Evolutionary conservation across 2,329 filamentous ascomycete genomes (phyloP).

Genomic region (Hirsutella thompsonii): DNA sequence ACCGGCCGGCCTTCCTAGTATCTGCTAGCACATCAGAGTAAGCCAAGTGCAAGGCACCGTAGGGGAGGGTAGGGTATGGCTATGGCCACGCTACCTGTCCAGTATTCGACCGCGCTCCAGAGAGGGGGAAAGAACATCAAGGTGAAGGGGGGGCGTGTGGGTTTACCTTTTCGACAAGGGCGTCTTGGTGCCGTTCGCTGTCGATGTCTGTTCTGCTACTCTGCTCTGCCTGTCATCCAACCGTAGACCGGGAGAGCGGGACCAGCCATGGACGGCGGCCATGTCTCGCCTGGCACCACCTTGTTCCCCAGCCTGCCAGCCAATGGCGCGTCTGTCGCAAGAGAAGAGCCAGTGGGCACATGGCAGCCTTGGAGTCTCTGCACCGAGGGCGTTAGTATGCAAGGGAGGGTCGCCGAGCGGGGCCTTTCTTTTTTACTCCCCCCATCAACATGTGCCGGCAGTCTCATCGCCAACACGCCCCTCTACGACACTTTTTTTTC

Average conservation of each 20-base stretch:
- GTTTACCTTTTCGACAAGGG: constrained; percentile 1
- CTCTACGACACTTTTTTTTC: constrained; percentile 6
- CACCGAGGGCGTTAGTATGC: constrained; percentile 21
- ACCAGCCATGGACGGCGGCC: background rate
- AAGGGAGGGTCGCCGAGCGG: constrained; percentile 16
- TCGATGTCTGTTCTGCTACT: too few relatives aligned
- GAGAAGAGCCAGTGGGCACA: constrained; percentile 17
- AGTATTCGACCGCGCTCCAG: background rate
- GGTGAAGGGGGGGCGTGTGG: background rate
- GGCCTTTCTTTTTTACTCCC: background rate
- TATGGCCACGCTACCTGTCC: background rate
- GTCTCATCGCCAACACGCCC: constrained; percentile 12
- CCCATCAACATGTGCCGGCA: too few relatives aligned
- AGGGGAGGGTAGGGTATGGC: background rate
- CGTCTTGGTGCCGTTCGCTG: background rate
- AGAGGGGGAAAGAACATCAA: too few relatives aligned
- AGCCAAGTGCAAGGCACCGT: background rate
- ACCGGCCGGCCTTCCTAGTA: background rate
- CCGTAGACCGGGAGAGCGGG: background rate
- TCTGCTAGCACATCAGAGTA: background rate
- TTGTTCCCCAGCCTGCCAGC: constrained; percentile 6
- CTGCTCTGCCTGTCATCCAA: background rate
- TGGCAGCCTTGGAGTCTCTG: constrained; percentile 19
- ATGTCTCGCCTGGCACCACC: background rate
- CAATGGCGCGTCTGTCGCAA: constrained; percentile 14